phyloP scores from a whole-genome alignment of 1,284 basidiomycete genomes.

The Boletus sp. region DNA sequence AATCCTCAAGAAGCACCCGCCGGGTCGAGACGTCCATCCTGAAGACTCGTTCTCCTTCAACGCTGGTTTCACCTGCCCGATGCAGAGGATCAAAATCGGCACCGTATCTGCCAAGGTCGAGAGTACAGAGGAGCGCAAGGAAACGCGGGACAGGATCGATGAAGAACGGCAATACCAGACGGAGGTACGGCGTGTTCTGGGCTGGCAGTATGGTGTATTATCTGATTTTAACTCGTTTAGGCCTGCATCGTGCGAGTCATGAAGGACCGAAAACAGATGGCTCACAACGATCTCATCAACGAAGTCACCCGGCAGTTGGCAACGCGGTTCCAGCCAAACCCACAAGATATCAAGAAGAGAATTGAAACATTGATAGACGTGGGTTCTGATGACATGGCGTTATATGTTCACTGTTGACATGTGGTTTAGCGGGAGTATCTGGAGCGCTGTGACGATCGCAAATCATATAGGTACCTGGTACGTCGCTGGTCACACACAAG shows the following conservation, averaged over 20 bases:
- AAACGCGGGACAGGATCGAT: slow-evolving; percentile 88
- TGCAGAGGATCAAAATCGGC: slow-evolving; percentile 93
- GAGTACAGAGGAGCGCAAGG: slow-evolving; percentile 81
- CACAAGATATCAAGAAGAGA: slow-evolving; percentile 86
- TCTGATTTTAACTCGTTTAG: slow-evolving; percentile 39
- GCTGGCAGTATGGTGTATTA: slow-evolving; percentile 1
- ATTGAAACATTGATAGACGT: slow-evolving; percentile 96
- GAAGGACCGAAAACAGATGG: slow-evolving; percentile 92
- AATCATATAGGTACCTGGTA: slow-evolving; percentile 78
- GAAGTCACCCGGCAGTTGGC: slow-evolving; percentile 88
- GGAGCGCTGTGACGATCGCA: slow-evolving; percentile 74
- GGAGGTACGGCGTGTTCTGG: slow-evolving; percentile 56
- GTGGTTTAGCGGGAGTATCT: slow-evolving; percentile 68
- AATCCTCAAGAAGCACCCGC: slow-evolving; percentile 87
- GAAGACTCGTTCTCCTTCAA: slow-evolving; percentile 92
- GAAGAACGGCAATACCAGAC: slow-evolving; percentile 90
- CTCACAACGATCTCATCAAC: slow-evolving; percentile 85
- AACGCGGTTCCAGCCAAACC: slow-evolving; percentile 82
- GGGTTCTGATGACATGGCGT: slow-evolving; percentile 17
- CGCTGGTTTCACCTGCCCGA: slow-evolving; percentile 67
- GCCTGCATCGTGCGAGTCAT: slow-evolving; percentile 97
- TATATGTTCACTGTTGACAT: slow-evolving; percentile 4
- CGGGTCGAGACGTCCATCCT: slow-evolving; percentile 74
- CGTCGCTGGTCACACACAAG: slow-evolving; percentile 5
- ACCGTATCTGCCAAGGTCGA: slow-evolving; percentile 88